Conservation (phyloP, 2,329 filamentous ascomycete genomes). For the Beauveria scarabaeidicola region DNA sequence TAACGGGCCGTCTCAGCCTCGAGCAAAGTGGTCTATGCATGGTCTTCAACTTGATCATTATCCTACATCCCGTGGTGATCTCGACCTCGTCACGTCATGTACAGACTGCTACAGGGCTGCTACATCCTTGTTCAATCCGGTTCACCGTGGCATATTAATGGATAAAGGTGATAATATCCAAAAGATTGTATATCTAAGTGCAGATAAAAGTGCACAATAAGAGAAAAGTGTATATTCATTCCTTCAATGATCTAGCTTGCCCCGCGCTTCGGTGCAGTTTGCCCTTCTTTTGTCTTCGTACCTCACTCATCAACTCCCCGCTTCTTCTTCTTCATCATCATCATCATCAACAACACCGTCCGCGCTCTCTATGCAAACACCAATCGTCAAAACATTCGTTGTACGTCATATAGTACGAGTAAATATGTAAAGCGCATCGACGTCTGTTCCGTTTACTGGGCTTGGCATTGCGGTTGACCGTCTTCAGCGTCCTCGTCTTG, state of each 20-base stretch:
- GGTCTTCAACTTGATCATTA: too few species aligned
- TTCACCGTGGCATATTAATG: not conserved
- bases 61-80: too few species aligned
- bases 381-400: not conserved
- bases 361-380: conserved; percentile 1
- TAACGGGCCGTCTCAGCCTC: too few species aligned
- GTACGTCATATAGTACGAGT: not conserved
- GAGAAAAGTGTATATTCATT: not conserved
- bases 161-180: not conserved
- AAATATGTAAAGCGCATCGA: not conserved
- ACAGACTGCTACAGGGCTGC: not conserved
- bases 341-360: not conserved
- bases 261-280: not conserved
- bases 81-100: not conserved
- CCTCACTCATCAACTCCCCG: not conserved
- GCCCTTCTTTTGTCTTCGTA: not conserved
- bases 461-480: conserved; percentile 60
- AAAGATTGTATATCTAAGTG: not conserved
- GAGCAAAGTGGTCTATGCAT: too few species aligned
- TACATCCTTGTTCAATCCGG: not conserved
- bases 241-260: not conserved
- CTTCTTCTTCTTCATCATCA: not conserved
- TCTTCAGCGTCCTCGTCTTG: conserved; percentile 64
- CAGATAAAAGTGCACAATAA: not conserved
- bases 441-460: conserved; percentile 45